Evolutionary conservation across 2,329 filamentous ascomycete genomes (phyloP), one percentile per base, ranked within the genome.

Genomic region (Alternaria ethzedia): DNA sequence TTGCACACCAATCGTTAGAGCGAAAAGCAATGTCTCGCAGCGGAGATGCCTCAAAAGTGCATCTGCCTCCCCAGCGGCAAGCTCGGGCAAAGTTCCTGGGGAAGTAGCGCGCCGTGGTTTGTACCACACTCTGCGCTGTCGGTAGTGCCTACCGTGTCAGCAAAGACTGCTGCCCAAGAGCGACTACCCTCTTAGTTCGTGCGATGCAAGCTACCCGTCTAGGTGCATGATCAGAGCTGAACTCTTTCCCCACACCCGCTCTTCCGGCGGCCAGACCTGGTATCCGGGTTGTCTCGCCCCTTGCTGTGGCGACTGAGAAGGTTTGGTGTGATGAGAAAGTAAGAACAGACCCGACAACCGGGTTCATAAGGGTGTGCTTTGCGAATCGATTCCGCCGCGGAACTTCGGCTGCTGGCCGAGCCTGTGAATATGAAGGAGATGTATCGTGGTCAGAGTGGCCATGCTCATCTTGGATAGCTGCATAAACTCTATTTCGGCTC

Each of bases 1-100:
- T 77, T 59, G 70, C 66, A 78, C 75, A 57, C 63, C 66, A 69
- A 71, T 72, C 68, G 73, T 72, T 73, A 65, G 54, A n/a, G 57
- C 56, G 44, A 41, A 60, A 13, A 43, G 9, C 9, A 57, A 46
- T 70, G 65, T 70, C 65, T 71, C 56, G 65, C 66, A 59, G 20
- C n/a, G 62, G 59, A 54, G 47, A 59, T 63, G 65, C 58, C 49
- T 54, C 50, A 46, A 56, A 45, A 66, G 55, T 36, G 62, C 47
- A 54, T 57, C 32, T 13, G 49, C 17, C 11, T 17, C 9, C 49
- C 36, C 57, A 55, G 63, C 59, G 67, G 61, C 54, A 47, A 50
- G 57, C 54, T 54, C 47, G 59, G 52, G 47, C n/a, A 20, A 50
- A 55, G 7, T 41, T n/a, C 46, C 12, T 25, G 21, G 57, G 36